Conservation (phyloP, 352 stramenopile species). For the Salisapilia sapeloensis region DNA sequence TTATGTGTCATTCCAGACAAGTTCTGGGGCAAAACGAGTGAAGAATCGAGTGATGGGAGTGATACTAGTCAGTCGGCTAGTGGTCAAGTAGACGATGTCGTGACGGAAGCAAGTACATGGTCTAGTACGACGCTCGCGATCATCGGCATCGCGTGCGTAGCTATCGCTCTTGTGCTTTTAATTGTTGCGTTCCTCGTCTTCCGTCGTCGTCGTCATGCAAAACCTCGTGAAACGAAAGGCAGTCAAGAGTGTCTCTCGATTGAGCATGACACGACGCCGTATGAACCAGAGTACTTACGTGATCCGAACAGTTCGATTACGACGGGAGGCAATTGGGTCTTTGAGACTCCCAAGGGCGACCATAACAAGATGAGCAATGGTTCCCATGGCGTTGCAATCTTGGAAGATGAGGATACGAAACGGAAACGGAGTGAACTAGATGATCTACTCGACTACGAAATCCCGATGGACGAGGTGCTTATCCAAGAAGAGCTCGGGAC, state of each 20-base stretch:
- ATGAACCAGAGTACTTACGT: slow-evolving; percentile 9
- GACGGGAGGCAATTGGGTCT: slow-evolving; percentile 33
- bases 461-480: slow-evolving; percentile 51
- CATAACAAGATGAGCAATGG: slow-evolving; percentile 10
- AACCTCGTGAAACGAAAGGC: slow-evolving; percentile 10
- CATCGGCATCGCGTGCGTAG: background rate
- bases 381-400: slow-evolving; percentile 33
- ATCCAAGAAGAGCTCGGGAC: too few relatives aligned
- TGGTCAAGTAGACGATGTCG: slow-evolving; percentile 4
- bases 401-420: slow-evolving; percentile 26
- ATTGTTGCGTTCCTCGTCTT: slow-evolving; percentile 16
- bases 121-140: background rate
- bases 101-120: slow-evolving; percentile 2
- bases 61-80: slow-evolving; percentile 5
- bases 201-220: slow-evolving; percentile 8
- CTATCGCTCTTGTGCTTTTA: slow-evolving; percentile 12
- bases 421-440: slow-evolving; percentile 37
- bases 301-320: slow-evolving; percentile 7
- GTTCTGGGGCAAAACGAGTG: background rate
- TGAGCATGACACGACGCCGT: too few relatives aligned
- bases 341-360: slow-evolving; percentile 19
- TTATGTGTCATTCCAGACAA: slow-evolving; percentile 18
- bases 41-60: background rate
- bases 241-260: slow-evolving; percentile 8
- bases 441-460: slow-evolving; percentile 60